Evolutionary conservation across 202 grass and related monocot genomes (phyloP), one percentile per base, ranked within the genome.

Genomic region (Carex arenaria): DNA sequence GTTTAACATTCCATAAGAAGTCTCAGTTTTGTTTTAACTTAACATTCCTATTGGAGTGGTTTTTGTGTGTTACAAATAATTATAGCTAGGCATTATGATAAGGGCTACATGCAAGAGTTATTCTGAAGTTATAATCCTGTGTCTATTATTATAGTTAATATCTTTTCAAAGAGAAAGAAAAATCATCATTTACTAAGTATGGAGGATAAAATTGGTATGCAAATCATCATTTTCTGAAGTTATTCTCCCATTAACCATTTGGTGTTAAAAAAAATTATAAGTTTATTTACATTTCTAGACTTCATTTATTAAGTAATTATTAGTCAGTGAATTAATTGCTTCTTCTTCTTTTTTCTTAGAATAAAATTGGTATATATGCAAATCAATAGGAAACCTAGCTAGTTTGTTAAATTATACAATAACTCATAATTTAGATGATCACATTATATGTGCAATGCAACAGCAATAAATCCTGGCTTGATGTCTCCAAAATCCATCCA

Each of bases 401-500:
- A 40, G 38, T 66, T 66, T 15, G 43, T 70, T 20, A 70, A 45
- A 10, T 49, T 22, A 18, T 20, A 23, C 8, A 20, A 18, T 8
- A 59, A 59, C 53, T 59, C 9, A 59, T 76, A 36, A 40, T 40
- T 40, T 7, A 72, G 42, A 20, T 52, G 1, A 73, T 38, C 43
- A 73, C 38, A 42, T 26, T 26, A 26, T 26, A 78, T 60, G 8
- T 19, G 15, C 3, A 22, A 3, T 59, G 52, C 18, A 60, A 38
- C 87, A 88, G 57, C 85, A 34, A 9, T 36, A 60, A 61, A 40
- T 61, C 40, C 74, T 4, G 54, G 55, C 4, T 78, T 31, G 9
- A 66, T 88, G 92, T 92, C 92, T 8, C 89, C 92, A 66, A 90
- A 87, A 85, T 94, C 92, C 51, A 90, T 94, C 83, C 92, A 94